These are phyloP conservation scores for Chrysoporthe puriensis DNA, from an alignment of 2,329 filamentous ascomycete species.

Conservation along the genomic window DNA sequence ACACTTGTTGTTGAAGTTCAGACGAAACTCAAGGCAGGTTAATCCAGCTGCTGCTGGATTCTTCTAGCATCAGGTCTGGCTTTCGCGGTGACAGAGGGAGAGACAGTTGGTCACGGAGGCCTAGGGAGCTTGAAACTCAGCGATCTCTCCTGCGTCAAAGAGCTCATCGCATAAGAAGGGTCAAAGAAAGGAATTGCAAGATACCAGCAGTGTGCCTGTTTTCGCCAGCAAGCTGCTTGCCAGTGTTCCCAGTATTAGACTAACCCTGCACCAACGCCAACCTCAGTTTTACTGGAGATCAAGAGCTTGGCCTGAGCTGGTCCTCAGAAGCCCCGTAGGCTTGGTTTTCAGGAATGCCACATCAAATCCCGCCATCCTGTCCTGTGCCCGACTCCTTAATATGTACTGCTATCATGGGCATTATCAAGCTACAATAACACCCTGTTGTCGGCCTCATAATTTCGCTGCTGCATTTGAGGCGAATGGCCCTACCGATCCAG, in stretches of 20 bases:
- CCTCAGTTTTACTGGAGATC: not conserved
- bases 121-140: not conserved
- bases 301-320: not conserved
- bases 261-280: constrained; percentile 13
- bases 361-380: not conserved
- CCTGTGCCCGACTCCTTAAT: not conserved
- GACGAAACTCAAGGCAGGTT: not conserved
- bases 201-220: constrained; percentile 1
- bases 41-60: not conserved
- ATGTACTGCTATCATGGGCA: not conserved
- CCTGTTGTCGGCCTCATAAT: not conserved
- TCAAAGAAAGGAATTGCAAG: not conserved
- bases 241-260: constrained; percentile 1
- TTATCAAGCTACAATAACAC: not conserved
- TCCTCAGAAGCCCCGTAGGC: not conserved
- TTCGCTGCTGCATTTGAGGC: not conserved
- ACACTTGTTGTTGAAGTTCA: not conserved
- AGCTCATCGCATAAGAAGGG: not conserved
- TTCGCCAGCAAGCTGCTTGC: not conserved
- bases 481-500: constrained; percentile 61
- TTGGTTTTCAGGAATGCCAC: not conserved
- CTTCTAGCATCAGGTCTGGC: constrained; percentile 1
- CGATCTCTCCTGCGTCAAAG: not conserved
- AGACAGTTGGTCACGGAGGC: no score
- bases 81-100: not conserved